Conservation (phyloP, 768 basidiomycete genomes). For the Russula griseocarnosa region DNA sequence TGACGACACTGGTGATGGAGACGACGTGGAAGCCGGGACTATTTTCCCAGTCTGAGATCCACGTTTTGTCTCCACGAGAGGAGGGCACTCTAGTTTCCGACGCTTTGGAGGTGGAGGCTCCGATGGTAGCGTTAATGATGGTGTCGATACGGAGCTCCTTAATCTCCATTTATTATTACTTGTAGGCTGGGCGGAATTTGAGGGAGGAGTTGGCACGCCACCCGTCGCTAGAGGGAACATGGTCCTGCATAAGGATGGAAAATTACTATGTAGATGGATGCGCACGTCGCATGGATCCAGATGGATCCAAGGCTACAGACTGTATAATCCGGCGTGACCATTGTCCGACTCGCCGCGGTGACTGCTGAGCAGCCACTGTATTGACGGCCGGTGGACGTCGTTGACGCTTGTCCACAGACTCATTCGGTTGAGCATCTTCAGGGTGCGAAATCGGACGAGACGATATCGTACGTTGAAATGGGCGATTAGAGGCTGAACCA, state of each 20-base stretch:
- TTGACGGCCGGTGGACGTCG: constrained; percentile 14
- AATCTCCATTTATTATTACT: background rate
- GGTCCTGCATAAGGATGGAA: background rate
- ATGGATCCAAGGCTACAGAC: background rate
- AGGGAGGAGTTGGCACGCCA: background rate
- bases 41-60: background rate
- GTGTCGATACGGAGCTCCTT: background rate
- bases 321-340: background rate
- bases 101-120: constrained; percentile 5
- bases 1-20: constrained; percentile 8
- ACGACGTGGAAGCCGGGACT: background rate
- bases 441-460: constrained; percentile 3
- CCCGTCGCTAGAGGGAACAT: background rate
- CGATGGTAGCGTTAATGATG: background rate
- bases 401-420: constrained; percentile 19
- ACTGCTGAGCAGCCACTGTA: background rate
- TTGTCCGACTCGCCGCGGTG: background rate
- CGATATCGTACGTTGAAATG: background rate
- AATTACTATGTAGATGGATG: background rate
- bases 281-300: constrained; percentile 1
- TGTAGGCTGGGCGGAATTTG: background rate
- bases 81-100: background rate
- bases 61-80: background rate
- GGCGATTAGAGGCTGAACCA: background rate
- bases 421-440: constrained; percentile 28